Conservation (phyloP, 164 flowering plant species). For the Macadamia integrifolia region DNA sequence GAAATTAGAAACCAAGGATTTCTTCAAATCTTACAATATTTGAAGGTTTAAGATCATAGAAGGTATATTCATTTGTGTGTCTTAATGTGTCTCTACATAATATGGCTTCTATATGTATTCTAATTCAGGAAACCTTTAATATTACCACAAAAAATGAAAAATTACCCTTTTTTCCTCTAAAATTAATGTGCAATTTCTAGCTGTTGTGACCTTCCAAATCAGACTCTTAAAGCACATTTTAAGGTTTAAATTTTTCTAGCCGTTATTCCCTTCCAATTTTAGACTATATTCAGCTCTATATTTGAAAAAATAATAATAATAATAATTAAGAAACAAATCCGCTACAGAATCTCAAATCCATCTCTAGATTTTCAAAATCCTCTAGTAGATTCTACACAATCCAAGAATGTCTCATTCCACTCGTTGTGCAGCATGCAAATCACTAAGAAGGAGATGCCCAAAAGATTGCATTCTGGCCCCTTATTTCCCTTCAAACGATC, state of each 20-base stretch:
- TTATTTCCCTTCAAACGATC: conserved; percentile 25
- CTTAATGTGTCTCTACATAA: no score
- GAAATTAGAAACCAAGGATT: no score
- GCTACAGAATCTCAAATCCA: neutral
- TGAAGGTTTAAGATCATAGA: no score
- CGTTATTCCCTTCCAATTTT: no score
- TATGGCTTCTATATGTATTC: no score
- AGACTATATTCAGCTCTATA: neutral
- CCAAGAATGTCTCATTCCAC: conserved; percentile 15
- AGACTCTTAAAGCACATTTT: neutral
- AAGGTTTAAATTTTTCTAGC: neutral
- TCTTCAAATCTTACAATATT: no score
- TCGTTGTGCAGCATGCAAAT: conserved; percentile 31
- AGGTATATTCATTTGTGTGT: no score
- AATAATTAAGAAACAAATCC: neutral
- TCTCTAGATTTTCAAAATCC: conserved; percentile 5
- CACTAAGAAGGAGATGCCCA: conserved; percentile 23
- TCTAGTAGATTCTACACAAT: conserved; percentile 5
- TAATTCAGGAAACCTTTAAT: no score
- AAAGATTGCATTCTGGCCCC: conserved; percentile 28
- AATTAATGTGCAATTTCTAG: neutral
- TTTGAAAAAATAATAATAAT: neutral
- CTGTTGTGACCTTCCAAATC: conserved; percentile 15
- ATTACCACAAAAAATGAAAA: no score
- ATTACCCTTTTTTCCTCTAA: neutral